Percentiles rank a stretch among this genome's conserved stretches.
phyloP scores from a whole-genome alignment of 73 alveolate species.

The Stentor roeselii region DNA sequence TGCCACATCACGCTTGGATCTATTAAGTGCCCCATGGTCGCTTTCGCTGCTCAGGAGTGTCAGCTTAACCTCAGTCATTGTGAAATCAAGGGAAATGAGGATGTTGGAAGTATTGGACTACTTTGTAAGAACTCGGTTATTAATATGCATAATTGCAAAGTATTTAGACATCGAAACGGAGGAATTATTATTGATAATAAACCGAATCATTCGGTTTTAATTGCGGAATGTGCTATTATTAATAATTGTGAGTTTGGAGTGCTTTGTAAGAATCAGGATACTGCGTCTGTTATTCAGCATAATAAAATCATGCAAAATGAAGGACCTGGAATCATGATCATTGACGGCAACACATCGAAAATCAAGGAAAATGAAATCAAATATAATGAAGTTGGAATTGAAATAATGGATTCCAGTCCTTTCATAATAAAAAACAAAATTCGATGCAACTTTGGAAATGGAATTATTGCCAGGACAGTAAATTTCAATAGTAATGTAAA shows the following conservation, averaged over 20 bases:
- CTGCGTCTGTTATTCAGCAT: conserved; percentile 42
- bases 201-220: not conserved
- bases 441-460: conserved; percentile 52
- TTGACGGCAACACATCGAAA: conserved; percentile 54
- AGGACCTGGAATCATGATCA: conserved; percentile 66
- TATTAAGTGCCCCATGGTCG: conserved; percentile 22
- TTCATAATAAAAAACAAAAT: conserved; percentile 54
- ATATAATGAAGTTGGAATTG: conserved; percentile 60
- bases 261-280: conserved; percentile 55
- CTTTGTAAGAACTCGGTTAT: not conserved
- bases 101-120: conserved; percentile 1
- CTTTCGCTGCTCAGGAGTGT: not conserved
- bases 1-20: conserved; percentile 14
- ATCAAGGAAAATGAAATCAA: conserved; percentile 63
- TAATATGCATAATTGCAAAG: conserved; percentile 2
- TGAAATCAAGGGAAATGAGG: conserved; percentile 22
- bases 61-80: conserved; percentile 5
- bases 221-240: conserved; percentile 54
- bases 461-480: conserved; percentile 47
- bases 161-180: conserved; percentile 4
- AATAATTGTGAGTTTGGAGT: conserved; percentile 56
- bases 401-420: conserved; percentile 56
- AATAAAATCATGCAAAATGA: conserved; percentile 46
- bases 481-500: not conserved
- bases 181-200: conserved; percentile 1